phyloP scores from a whole-genome alignment of 805 yeast genomes.

The Cyberlindnera misumaiensis region DNA sequence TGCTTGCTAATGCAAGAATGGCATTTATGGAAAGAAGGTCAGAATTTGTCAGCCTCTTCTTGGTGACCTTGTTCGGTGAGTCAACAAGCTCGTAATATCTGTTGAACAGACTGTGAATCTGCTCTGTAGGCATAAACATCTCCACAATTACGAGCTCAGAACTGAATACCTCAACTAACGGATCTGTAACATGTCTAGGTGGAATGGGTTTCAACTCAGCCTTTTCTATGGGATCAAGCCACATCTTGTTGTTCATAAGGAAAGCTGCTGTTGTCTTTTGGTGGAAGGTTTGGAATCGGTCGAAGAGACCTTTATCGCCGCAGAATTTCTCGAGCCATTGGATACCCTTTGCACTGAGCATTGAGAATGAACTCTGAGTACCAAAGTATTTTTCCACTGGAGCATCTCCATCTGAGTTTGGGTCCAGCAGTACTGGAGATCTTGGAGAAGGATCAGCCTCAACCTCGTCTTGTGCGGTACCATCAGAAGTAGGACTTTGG shows the following conservation, averaged over 20 bases:
- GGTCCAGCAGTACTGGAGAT: background rate
- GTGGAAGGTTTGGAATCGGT: constrained; percentile 22
- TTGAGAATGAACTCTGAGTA: constrained; percentile 26
- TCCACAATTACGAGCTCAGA: constrained; percentile 6
- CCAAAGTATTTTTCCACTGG: constrained; percentile 16
- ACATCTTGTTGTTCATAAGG: constrained; percentile 17
- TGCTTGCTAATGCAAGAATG: constrained; percentile 19
- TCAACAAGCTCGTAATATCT: constrained; percentile 11
- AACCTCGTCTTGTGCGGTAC: background rate
- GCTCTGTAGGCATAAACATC: constrained; percentile 11
- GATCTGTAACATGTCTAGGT: constrained; percentile 15
- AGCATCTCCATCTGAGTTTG: constrained; percentile 4
- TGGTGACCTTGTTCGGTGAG: background rate
- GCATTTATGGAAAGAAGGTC: constrained; percentile 28
- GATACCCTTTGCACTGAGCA: constrained; percentile 35
- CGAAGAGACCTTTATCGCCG: constrained; percentile 12
- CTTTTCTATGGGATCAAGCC: constrained; percentile 31
- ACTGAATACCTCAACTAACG: constrained; percentile 13
- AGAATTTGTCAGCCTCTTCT: constrained; percentile 19
- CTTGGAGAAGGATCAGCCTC: too few relatives aligned
- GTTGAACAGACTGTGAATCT: constrained; percentile 14
- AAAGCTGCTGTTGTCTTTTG: constrained; percentile 16
- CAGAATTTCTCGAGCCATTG: constrained; percentile 28
- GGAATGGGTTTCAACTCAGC: constrained; percentile 27
- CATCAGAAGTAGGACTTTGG: background rate